Evolutionary conservation across 257 asterid species (phyloP).

Genomic region (Nicotiana knightiana): DNA sequence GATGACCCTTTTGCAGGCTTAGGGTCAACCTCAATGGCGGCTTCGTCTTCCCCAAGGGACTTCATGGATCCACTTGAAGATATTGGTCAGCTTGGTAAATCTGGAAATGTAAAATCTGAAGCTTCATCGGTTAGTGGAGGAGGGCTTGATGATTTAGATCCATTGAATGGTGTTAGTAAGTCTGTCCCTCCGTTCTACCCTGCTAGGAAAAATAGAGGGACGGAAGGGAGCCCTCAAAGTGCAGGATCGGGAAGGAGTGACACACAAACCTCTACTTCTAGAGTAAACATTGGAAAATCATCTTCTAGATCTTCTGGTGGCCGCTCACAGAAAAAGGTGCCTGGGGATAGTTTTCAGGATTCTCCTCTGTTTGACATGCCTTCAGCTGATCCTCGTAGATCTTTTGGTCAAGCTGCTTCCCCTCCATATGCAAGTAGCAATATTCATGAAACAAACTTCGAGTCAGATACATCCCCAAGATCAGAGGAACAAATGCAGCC

Average conservation of each 20-base stretch:
- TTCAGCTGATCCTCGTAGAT: constrained; percentile 47
- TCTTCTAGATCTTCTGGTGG: constrained; percentile 54
- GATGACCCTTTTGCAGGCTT: constrained; percentile 78
- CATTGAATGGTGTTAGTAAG: constrained; percentile 52
- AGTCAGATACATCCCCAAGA: constrained; percentile 43
- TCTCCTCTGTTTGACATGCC: constrained; percentile 76
- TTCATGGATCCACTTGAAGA: constrained; percentile 71
- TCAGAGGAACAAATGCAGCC: constrained; percentile 50
- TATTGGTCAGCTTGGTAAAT: constrained; percentile 48
- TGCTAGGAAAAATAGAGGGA: constrained; percentile 44
- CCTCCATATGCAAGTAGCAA: constrained; percentile 32
- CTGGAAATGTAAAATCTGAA: constrained; percentile 51
- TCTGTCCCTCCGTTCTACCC: constrained; percentile 51
- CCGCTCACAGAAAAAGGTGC: constrained; percentile 42
- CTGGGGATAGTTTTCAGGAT: constrained; percentile 50
- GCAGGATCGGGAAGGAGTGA: constrained; percentile 24
- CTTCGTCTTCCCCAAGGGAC: constrained; percentile 42
- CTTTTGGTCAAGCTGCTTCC: constrained; percentile 45
- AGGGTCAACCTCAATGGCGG: constrained; percentile 50
- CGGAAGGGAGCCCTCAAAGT: constrained; percentile 50
- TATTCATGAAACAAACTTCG: constrained; percentile 38
- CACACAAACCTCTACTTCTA: constrained; percentile 36
- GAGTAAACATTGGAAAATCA: constrained; percentile 46
- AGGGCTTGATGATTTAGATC: constrained; percentile 77
- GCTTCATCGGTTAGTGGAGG: constrained; percentile 50